Evolutionary conservation across 1,284 basidiomycete species (phyloP).

Genomic region (Heterobasidion occidentale): DNA sequence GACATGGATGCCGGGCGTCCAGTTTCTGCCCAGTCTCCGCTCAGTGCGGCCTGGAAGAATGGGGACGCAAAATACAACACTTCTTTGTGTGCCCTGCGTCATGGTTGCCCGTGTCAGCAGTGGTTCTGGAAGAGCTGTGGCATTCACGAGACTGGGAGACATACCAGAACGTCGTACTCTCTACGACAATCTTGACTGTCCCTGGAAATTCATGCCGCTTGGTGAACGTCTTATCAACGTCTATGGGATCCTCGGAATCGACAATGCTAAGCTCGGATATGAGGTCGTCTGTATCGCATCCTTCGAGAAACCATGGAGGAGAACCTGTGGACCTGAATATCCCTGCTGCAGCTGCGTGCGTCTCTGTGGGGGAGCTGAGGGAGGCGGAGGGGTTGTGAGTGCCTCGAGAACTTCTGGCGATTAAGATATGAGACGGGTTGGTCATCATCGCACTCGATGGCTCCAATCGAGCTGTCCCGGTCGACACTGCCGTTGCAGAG

Average conservation of each 20-base stretch:
- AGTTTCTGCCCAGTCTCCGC: constrained; percentile 73
- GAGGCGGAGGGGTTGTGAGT: constrained; percentile 66
- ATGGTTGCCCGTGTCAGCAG: background rate
- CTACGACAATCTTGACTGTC: constrained; percentile 79
- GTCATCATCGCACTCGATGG: constrained; percentile 37
- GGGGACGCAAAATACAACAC: constrained; percentile 78
- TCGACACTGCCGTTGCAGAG: no score
- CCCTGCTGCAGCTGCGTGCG: constrained; percentile 75
- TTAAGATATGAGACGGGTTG: constrained; percentile 78
- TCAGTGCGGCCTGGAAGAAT: constrained; percentile 80
- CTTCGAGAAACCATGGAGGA: constrained; percentile 68
- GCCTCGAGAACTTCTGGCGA: constrained; percentile 73
- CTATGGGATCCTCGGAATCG: constrained; percentile 57
- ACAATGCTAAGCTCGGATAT: constrained; percentile 59
- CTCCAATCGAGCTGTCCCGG: no score
- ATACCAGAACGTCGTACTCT: constrained; percentile 77
- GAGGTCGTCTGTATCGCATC: constrained; percentile 61
- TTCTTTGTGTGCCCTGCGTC: constrained; percentile 73
- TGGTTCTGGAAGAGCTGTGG: background rate
- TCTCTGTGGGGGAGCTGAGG: constrained; percentile 75
- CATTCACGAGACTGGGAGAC: constrained; percentile 15
- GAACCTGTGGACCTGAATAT: constrained; percentile 72
- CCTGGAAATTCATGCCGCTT: constrained; percentile 60
- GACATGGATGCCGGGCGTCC: constrained; percentile 66
- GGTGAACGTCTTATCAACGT: constrained; percentile 68